Conservation (phyloP, 306 rosid genomes). For the Pyrus communis region DNA sequence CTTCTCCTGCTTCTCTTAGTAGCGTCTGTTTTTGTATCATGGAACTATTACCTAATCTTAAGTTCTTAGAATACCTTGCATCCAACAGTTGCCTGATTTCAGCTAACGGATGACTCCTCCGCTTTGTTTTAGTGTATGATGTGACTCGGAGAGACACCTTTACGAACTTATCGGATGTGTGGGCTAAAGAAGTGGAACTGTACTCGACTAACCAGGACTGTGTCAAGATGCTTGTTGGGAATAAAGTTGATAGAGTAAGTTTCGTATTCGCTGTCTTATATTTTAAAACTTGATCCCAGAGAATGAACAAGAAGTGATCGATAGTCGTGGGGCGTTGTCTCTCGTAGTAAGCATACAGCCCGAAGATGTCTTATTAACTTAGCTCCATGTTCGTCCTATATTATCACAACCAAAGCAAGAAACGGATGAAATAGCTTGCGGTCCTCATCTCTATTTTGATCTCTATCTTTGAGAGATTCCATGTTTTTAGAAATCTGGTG, state of each 20-base stretch:
- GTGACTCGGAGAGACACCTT: constrained; percentile 88
- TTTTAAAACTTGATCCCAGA: constrained; percentile 3
- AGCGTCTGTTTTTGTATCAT: not conserved
- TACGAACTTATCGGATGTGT: constrained; percentile 68
- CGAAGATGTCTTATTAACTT: not conserved
- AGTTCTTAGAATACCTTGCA: not conserved
- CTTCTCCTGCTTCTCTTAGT: not conserved
- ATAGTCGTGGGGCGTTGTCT: not conserved
- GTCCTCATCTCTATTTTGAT: too few species aligned
- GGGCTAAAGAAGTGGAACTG: constrained; percentile 94
- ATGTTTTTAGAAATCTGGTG: not conserved
- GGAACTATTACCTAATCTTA: not conserved
- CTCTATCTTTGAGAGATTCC: too few species aligned
- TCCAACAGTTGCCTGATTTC: not conserved
- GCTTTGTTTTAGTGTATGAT: constrained; percentile 52
- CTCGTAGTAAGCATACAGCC: not conserved
- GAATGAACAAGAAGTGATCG: not conserved
- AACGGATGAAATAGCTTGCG: too few species aligned
- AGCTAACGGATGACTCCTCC: constrained; percentile 1
- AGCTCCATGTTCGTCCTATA: not conserved
- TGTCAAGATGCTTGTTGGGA: constrained; percentile 89
- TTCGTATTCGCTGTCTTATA: constrained; percentile 9
- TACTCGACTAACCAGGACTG: constrained; percentile 76
- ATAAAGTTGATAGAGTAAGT: constrained; percentile 90
- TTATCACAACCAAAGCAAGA: too few species aligned